Base-by-base conservation (phyloP, 805 yeast species). In the Spathaspora sp. region DNA sequence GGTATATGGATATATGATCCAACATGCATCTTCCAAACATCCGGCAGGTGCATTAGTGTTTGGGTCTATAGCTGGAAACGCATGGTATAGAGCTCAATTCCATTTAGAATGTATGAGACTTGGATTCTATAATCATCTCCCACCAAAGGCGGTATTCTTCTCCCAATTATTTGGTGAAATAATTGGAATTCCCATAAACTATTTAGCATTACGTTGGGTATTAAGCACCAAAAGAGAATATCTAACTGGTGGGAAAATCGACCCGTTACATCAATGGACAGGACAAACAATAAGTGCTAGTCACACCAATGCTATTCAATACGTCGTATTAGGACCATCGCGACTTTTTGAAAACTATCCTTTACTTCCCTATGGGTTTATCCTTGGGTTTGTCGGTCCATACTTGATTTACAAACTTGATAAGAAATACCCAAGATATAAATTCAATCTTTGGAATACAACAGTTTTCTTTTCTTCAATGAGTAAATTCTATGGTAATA, bases 61-160 rank as follows among this genome's bases (percentile, higher is more conserved):
- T 57, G 80, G 81, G 4, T 75, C 81, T 9, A 65, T 79, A n/a
- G 78, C 82, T 0, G 83, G 82, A 1, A 76, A 79, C 57, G 79
- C 81, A 7, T 77, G 80, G 80, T 77, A 77, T 52, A 57, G 82
- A 32, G 80, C 82, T 0, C 81, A 78, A 55, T 76, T 61, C 49
- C 62, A 59, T 48, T 45, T 60, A 14, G 60, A 59, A 42, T 49
- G 61, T 45, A 43, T 60, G 54, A 76, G 79, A 55, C 64, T 80
- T 5, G 85, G 83, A 1, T 78, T 78, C 55, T 81, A 81, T 64
- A 79, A 76, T 61, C 76, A 76, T 55, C 59, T 81, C 14, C 82
- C 84, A 0, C 85, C 85, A 1, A 70, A 65, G 35, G 61, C 69
- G 1, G 77, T 80, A 8, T 81, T 81, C 54, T 65, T 77, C 42